Evolutionary conservation across 1,284 basidiomycete genomes (phyloP).

Genomic region (Somion occarium): DNA sequence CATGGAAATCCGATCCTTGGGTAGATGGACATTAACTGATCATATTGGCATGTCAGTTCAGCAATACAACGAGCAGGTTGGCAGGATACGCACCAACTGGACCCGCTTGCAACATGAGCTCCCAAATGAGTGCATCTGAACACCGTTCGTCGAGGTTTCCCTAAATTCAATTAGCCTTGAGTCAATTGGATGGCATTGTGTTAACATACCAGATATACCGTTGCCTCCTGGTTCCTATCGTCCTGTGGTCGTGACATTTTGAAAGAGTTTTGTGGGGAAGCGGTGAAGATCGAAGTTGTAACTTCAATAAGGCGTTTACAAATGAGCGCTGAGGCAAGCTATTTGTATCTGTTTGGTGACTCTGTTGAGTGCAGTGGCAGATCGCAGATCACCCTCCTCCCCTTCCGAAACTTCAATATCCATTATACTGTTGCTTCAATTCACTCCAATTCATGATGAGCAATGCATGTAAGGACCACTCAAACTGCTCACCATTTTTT

Average conservation of each 20-base stretch:
- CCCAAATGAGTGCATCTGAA: constrained; percentile 94
- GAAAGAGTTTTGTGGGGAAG: constrained; percentile 8
- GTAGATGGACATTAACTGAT: constrained; percentile 95
- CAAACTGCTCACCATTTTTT: too few relatives aligned
- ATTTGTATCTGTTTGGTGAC: neutral
- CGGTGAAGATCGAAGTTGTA: constrained; percentile 2
- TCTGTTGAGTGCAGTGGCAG: too few relatives aligned
- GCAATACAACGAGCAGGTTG: constrained; percentile 1
- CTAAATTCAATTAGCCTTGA: constrained; percentile 35
- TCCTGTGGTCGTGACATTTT: constrained; percentile 82
- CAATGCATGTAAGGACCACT: too few relatives aligned
- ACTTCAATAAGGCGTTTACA: neutral
- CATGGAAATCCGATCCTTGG: constrained; percentile 99
- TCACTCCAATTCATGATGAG: neutral
- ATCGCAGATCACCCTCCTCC: too few relatives aligned
- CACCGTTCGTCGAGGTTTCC: constrained; percentile 97
- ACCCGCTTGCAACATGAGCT: constrained; percentile 97
- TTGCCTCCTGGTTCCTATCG: constrained; percentile 93
- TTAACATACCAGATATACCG: constrained; percentile 78
- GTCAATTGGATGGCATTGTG: neutral
- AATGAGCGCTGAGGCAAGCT: neutral
- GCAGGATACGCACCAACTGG: constrained; percentile 76
- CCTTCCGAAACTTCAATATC: too few relatives aligned
- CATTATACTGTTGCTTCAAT: too few relatives aligned
- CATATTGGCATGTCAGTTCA: neutral